These are phyloP conservation scores for Somion occarium DNA, from an alignment of 1,284 basidiomycete genomes.

Conservation along the genomic window DNA sequence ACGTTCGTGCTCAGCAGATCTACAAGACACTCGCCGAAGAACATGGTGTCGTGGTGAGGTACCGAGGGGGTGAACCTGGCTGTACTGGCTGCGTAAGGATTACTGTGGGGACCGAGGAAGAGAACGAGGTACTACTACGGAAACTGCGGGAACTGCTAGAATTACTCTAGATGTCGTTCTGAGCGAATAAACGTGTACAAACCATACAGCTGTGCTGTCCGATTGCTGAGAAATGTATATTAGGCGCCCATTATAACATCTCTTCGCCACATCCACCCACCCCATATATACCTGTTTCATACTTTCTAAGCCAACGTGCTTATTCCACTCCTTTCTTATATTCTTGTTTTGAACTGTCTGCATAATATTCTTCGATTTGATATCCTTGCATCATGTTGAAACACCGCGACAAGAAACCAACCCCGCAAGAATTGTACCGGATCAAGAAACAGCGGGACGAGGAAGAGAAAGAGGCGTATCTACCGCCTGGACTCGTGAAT, in stretches of 20 bases:
- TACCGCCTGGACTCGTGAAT: slow-evolving; percentile 77
- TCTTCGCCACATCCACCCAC: neutral
- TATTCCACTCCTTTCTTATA: too few relatives aligned
- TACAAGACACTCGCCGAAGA: slow-evolving; percentile 88
- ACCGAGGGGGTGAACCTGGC: slow-evolving; percentile 81
- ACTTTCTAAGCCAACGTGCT: neutral
- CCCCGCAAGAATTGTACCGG: slow-evolving; percentile 60
- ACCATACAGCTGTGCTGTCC: neutral
- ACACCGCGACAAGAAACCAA: slow-evolving; percentile 37
- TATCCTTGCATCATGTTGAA: neutral
- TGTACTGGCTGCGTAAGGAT: slow-evolving; percentile 88
- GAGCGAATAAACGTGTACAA: neutral
- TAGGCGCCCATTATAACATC: neutral
- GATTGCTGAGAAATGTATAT: neutral
- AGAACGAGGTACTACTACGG: slow-evolving; percentile 58
- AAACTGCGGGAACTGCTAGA: slow-evolving; percentile 45
- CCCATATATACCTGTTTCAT: neutral
- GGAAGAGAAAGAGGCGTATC: slow-evolving; percentile 47
- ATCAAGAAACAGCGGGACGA: slow-evolving; percentile 58
- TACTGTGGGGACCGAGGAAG: slow-evolving; percentile 84
- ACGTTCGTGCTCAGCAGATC: slow-evolving; percentile 58
- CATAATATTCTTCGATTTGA: neutral
- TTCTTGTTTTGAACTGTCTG: too few relatives aligned
- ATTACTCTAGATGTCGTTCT: slow-evolving; percentile 24
- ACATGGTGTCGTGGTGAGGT: slow-evolving; percentile 87